Evolutionary conservation across 208 protist genomes (phyloP), one percentile per base, ranked within the genome.

Genomic region (Acanthamoeba sp.): DNA sequence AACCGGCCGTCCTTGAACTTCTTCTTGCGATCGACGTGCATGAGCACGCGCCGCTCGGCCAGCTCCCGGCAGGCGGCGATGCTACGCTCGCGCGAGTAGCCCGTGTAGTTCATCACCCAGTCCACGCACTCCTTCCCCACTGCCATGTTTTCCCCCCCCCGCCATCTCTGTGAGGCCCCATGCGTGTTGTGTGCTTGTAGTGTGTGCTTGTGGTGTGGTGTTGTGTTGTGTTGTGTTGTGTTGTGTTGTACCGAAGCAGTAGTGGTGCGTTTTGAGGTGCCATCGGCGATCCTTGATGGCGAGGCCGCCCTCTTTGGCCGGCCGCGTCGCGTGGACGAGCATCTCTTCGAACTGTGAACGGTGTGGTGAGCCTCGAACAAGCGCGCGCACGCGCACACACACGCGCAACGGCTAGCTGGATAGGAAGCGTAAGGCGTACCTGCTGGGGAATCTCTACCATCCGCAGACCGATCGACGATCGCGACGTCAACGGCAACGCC

Each of bases 1-100:
- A 57, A 87, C 34, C 38, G 57, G 42, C 38, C 78, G 34, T 87
- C 78, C 38, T 59, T 50, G 78, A 87, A 87, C 38, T 50, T 50
- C 48, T 87, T 87, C 45, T 87, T 87, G 24, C 48, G 38, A 40
- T 59, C 78, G 36, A 78, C 69, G 36, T 78, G 69, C 69, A 78
- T 40, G 32, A 78, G 32, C 69, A 78, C 29, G 1, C 69, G 69
- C 69, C 69, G 69, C 48, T 87, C 78, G 29, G 78, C 78, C 78
- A 87, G 34, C 27, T 87, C 48, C 38, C 22, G 48, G 48, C 45
- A 50, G 48, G 48, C 29, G 45, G 38, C 78, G 48, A 87, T n/a
- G n/a, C 78, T 87, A 20, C 48, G 45, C 78, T 87, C 78, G 34
- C 78, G 78, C 48, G 78, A 87, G 48, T 38, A 36, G 38, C 48